Base-by-base conservation (phyloP, 129 eudicot species). In the Flaveria trinervia region DNA sequence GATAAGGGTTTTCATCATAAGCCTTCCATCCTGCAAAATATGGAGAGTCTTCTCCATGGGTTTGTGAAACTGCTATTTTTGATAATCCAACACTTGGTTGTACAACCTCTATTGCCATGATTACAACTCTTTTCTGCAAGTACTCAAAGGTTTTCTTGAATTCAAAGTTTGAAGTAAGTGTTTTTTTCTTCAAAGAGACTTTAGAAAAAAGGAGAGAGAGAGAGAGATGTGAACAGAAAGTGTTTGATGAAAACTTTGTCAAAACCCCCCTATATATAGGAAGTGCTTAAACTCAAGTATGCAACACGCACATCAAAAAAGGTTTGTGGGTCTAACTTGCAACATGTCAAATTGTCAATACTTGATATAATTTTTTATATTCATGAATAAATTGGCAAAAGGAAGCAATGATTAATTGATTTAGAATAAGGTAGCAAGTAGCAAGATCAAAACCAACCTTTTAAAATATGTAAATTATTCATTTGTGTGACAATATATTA, bases 11-110 rank as follows among this genome's bases (percentile, higher is more conserved):
- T 73, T 94, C 97, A 80, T 94, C 97, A 67, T 94, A 94, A 14
- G 98, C 98, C 82, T 91, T 94, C 98, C 98, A 94, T 61, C 98
- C 98, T 9, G 98, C 97, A 81, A 94, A 94, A 65, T 94, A 94
- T 17, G 98, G 98, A 0, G 98, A 94, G 70, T 94, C 92, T 86
- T 94, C 98, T 14, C 98, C 98, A 73, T 94, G 98, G 62, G 98
- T 94, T 30, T 94, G 89, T 46, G 98, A 94, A 41, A 80, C 83
- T 12, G 97, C 98, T 14, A 94, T 69, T 75, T 75, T 87, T 70
- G 98, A 94, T 44, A 94, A 67, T 46, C 73, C 84, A 57, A 89
- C 89, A 45, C 81, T 71, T 28, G 88, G 84, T 52, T 85, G 79
- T 66, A 84, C 92, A 71, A 85, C 84, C 83, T 88, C 98, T 39